Evolutionary conservation across 805 yeast species (phyloP), one percentile per base, ranked within the genome.

Genomic region (Tetrapisispora arboricola): DNA sequence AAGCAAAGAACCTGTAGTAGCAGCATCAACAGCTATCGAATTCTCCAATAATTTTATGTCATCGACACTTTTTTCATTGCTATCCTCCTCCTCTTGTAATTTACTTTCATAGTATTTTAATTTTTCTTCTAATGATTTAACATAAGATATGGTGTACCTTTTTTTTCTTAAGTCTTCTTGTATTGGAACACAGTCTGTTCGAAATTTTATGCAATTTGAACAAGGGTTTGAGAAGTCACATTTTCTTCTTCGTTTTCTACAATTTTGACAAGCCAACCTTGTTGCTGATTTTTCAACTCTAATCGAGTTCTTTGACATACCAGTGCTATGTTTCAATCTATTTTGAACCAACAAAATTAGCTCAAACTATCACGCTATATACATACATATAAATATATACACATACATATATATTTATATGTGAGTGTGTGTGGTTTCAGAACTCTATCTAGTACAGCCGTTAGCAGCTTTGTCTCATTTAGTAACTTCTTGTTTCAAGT

Each of bases 151-250:
- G 1, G 71, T 59, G 2, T 73, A 71, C 39, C 76, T 53, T 41
- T 62, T 65, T 42, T 65, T 69, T 25, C 78, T 54, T 61, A 69
- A 58, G 46, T 72, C 78, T 47, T 59, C 56, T 2, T 63, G 56
- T 0, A 65, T 62, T 35, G 59, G 65, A 17, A 69, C 53, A 50
- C 78, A 73, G 27, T 65, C 70, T n/a, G 60, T 61, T 5, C 61
- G 60, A 11, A 64, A 59, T 44, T 63, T 66, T 19, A 60, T 50
- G 48, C 78, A 73, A 44, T 63, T 64, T 24, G 65, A 51, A 48
- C 78, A 73, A 7, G 77, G 77, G 31, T 51, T 50, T 33, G 63
- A 64, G 45, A 62, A 65, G 48, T 70, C 61, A 50, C 78, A 73
- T 49, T 68, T 71, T 40, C 72, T 65, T 41, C 59, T 44, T 36